Conservation (phyloP, 2,329 filamentous ascomycete species). For the Pyrenophora seminiperda region DNA sequence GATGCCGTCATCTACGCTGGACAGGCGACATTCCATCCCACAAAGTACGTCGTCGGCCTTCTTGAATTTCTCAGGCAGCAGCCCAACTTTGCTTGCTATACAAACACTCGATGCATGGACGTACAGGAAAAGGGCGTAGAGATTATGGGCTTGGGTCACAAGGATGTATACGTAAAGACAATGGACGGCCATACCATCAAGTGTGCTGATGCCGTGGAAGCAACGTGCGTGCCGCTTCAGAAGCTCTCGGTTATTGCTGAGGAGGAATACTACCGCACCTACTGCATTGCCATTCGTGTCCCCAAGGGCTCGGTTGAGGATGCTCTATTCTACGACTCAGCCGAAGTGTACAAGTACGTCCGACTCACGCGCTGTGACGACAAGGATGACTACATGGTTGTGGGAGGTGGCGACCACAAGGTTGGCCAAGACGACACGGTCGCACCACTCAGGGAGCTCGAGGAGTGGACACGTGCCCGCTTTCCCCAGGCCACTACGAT, state of each 20-base stretch:
- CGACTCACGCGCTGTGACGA: slow-evolving; percentile 60
- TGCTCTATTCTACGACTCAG: slow-evolving; percentile 61
- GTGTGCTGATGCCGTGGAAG: slow-evolving; percentile 55
- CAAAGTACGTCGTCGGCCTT: slow-evolving; percentile 60
- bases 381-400: slow-evolving; percentile 60
- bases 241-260: slow-evolving; percentile 60
- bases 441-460: slow-evolving; percentile 58
- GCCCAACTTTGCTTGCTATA: slow-evolving; percentile 60
- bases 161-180: slow-evolving; percentile 56
- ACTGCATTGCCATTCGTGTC: slow-evolving; percentile 62
- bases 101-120: slow-evolving; percentile 56
- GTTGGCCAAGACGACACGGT: slow-evolving; percentile 59
- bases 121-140: slow-evolving; percentile 57
- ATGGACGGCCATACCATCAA: slow-evolving; percentile 54
- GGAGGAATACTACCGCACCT: slow-evolving; percentile 61
- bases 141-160: slow-evolving; percentile 53
- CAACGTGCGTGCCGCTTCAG: slow-evolving; percentile 62
- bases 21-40: slow-evolving; percentile 64
- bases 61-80: slow-evolving; percentile 59
- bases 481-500: slow-evolving; percentile 57
- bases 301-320: slow-evolving; percentile 60
- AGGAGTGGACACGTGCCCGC: slow-evolving; percentile 59
- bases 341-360: slow-evolving; percentile 62
- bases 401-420: slow-evolving; percentile 64
- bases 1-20: slow-evolving; percentile 55